Percentiles rank a stretch among this genome's conserved stretches.
Conservation (phyloP, 2,329 filamentous ascomycete genomes). For the Penicillium hordei region DNA sequence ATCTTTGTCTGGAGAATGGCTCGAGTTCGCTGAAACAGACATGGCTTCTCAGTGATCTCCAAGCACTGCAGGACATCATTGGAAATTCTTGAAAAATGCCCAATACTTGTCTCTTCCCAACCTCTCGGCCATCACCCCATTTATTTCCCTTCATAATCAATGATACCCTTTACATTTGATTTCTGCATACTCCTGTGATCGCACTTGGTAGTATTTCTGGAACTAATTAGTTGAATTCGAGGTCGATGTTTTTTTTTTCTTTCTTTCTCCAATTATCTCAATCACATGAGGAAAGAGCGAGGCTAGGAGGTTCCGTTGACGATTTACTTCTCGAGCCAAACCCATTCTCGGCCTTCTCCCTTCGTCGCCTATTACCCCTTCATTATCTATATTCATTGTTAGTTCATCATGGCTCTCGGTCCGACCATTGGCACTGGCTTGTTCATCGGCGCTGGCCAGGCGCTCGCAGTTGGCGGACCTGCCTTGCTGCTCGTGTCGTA, state of each 20-base stretch:
- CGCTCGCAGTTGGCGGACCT: slow-evolving; percentile 54
- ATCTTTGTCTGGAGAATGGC: slow-evolving; percentile 45
- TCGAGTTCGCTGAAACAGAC: slow-evolving; percentile 46
- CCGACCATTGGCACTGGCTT: slow-evolving; percentile 58
- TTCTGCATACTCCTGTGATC: not conserved
- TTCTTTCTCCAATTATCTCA: not conserved
- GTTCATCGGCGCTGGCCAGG: slow-evolving; percentile 56
- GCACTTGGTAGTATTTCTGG: not conserved
- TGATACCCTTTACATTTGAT: slow-evolving; percentile 25
- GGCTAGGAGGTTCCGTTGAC: not conserved
- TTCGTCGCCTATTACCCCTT: not conserved
- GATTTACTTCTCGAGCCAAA: not conserved
- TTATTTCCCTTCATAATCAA: slow-evolving; percentile 10
- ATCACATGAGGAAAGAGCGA: slow-evolving; percentile 16
- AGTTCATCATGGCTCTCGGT: slow-evolving; percentile 52
- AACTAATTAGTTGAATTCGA: not conserved
- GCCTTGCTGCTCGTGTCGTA: slow-evolving; percentile 55
- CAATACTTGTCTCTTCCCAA: not conserved
- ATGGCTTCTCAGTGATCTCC: slow-evolving; percentile 34
- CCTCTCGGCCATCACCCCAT: not conserved
- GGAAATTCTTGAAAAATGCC: not conserved
- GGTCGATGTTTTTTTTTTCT: not conserved
- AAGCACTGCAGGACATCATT: not conserved
- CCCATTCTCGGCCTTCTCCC: not conserved
- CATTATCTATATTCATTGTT: slow-evolving; percentile 23